Evolutionary conservation across 495 filamentous ascomycete genomes (phyloP).

Genomic region (Penicillium tannophilum): DNA sequence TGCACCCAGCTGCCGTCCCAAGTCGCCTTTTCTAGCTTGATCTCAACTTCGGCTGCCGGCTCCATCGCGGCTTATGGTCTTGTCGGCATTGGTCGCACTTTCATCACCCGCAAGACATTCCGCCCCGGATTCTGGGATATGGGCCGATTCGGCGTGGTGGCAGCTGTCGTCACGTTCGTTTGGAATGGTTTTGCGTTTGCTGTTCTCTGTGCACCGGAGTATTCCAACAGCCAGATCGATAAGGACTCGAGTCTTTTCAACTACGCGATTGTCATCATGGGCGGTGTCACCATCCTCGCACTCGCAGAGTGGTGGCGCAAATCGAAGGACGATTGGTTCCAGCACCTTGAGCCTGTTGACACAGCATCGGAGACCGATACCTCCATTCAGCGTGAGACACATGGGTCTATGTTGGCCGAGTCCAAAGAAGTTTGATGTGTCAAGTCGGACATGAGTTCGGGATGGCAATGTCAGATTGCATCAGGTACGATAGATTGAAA

Average conservation of each 20-base stretch:
- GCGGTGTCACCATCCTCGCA: constrained; percentile 36
- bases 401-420: background rate
- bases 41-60: constrained; percentile 38
- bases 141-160: constrained; percentile 32
- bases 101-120: constrained; percentile 36
- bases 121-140: constrained; percentile 35
- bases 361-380: constrained; percentile 17
- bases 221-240: constrained; percentile 30
- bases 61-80: constrained; percentile 42
- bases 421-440: constrained; percentile 4
- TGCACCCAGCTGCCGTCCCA: constrained; percentile 41
- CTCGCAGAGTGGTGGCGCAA: constrained; percentile 40
- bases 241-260: constrained; percentile 35
- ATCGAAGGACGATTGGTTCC: constrained; percentile 35
- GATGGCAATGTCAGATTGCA: background rate
- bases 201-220: constrained; percentile 38
- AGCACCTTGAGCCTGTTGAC: constrained; percentile 30
- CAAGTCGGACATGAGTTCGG: background rate
- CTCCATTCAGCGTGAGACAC: constrained; percentile 8
- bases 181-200: constrained; percentile 42
- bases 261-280: constrained; percentile 42
- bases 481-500: background rate
- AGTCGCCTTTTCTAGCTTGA: constrained; percentile 36
- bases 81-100: constrained; percentile 35
- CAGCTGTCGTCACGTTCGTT: constrained; percentile 37